phyloP scores from a whole-genome alignment of 1,284 basidiomycete species.

The Malassezia yamatoensis region DNA sequence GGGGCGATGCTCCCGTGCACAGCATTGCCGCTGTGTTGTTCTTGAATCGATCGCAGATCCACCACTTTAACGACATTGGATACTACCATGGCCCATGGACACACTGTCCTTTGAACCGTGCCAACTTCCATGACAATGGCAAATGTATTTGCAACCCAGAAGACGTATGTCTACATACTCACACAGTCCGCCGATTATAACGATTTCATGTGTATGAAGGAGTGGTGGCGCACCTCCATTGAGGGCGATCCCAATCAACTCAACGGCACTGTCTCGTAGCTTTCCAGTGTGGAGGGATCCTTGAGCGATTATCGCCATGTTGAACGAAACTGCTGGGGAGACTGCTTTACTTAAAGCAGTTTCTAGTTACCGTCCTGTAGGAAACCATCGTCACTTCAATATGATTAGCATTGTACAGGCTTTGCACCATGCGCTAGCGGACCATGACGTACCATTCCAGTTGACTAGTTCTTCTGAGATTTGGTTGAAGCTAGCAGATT shows the following conservation, averaged over 20 bases:
- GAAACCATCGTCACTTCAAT: constrained; percentile 38
- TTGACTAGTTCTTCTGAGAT: neutral
- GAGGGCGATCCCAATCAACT: constrained; percentile 18
- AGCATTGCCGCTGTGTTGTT: constrained; percentile 42
- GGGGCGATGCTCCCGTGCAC: constrained; percentile 66
- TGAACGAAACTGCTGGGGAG: neutral
- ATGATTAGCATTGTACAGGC: constrained; percentile 26
- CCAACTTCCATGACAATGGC: constrained; percentile 39
- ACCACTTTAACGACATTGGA: constrained; percentile 40
- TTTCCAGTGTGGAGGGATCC: neutral
- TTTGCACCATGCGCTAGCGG: constrained; percentile 9
- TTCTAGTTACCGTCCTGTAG: constrained; percentile 28
- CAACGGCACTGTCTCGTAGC: too few species aligned
- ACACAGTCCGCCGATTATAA: constrained; percentile 30
- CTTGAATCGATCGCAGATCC: constrained; percentile 29
- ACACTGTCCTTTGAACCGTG: constrained; percentile 32
- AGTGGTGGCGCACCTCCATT: constrained; percentile 31
- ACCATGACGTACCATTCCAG: neutral
- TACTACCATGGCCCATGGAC: constrained; percentile 35
- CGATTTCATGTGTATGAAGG: constrained; percentile 31
- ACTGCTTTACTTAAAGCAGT: constrained; percentile 30
- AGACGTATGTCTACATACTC: constrained; percentile 13
- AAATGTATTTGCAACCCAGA: constrained; percentile 37
- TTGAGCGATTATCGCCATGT: neutral
- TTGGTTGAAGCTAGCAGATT: constrained; percentile 25